A percentile compares a stretch with the other conserved stretches of the same genome.
These are phyloP conservation scores for Colletotrichum sp. DNA, from an alignment of 2,329 filamentous ascomycete species.

Conservation along the genomic window DNA sequence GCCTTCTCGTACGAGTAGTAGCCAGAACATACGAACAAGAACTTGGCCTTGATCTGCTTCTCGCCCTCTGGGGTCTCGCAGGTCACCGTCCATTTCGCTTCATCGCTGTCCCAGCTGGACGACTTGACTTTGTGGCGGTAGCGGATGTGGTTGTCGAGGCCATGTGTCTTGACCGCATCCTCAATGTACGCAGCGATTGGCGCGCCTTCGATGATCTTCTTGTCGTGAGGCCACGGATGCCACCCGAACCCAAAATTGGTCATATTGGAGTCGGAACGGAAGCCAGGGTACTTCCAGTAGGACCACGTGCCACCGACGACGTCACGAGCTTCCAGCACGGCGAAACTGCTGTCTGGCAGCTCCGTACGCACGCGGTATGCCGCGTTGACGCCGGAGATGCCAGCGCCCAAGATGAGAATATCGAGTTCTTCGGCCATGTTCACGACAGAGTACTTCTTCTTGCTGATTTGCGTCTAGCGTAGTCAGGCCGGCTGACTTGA, in stretches of 20 bases:
- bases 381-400: conserved; percentile 76
- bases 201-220: conserved; percentile 56
- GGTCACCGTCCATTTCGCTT: conserved; percentile 61
- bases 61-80: conserved; percentile 38
- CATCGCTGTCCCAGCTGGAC: conserved; percentile 58
- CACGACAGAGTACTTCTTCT: background rate
- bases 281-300: conserved; percentile 78
- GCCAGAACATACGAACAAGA: conserved; percentile 64
- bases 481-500: background rate
- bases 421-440: conserved; percentile 41
- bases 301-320: conserved; percentile 79
- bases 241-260: conserved; percentile 71
- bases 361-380: conserved; percentile 68
- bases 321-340: conserved; percentile 71
- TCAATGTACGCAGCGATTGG: conserved; percentile 61
- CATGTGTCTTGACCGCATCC: conserved; percentile 53
- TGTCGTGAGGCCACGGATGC: conserved; percentile 69
- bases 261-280: conserved; percentile 70
- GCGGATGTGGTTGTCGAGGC: conserved; percentile 60
- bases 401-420: conserved; percentile 72
- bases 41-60: conserved; percentile 47
- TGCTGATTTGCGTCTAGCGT: background rate
- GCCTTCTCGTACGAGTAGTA: conserved; percentile 78
- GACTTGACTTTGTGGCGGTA: conserved; percentile 53
- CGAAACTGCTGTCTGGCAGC: conserved; percentile 62